Percentiles rank a stretch among this genome's conserved stretches.
Evolutionary conservation across 2,329 filamentous ascomycete species (phyloP).

Genomic region (Hirsutella minnesotensis): DNA sequence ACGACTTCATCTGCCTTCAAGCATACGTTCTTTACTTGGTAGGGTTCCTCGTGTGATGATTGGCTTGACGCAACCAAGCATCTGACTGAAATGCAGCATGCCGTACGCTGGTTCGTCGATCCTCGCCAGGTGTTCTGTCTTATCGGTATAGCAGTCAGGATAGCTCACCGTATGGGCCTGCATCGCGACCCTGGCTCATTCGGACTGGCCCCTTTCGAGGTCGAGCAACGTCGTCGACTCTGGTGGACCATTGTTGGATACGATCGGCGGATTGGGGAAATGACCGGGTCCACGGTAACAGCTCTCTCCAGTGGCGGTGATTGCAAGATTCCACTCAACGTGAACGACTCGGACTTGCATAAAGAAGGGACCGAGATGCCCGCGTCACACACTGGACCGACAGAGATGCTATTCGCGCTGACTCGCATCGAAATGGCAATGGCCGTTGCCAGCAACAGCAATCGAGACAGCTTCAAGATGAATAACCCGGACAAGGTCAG

Average conservation of each 20-base stretch:
- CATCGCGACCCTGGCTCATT: slow-evolving; percentile 48
- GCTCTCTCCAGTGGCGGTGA: slow-evolving; percentile 41
- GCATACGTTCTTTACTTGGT: slow-evolving; percentile 57
- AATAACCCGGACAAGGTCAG: slow-evolving; percentile 15
- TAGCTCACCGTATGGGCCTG: slow-evolving; percentile 58
- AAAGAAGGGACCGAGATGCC: slow-evolving; percentile 43
- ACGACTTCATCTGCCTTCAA: slow-evolving; percentile 54
- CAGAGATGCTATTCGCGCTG: slow-evolving; percentile 49
- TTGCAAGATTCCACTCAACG: slow-evolving; percentile 46
- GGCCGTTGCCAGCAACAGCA: slow-evolving; percentile 35
- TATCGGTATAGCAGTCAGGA: slow-evolving; percentile 53
- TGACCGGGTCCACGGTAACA: slow-evolving; percentile 47
- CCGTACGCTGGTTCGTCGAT: slow-evolving; percentile 45
- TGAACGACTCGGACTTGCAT: slow-evolving; percentile 50
- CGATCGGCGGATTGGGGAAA: slow-evolving; percentile 57
- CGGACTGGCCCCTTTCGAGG: slow-evolving; percentile 44
- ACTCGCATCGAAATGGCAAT: slow-evolving; percentile 45
- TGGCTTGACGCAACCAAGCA: not conserved
- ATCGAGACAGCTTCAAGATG: slow-evolving; percentile 23
- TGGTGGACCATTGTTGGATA: slow-evolving; percentile 64
- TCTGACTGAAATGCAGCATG: slow-evolving; percentile 15
- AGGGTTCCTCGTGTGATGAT: slow-evolving; percentile 14
- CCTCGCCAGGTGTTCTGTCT: slow-evolving; percentile 37
- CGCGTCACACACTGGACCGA: slow-evolving; percentile 34
- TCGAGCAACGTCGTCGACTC: slow-evolving; percentile 57